Base-by-base conservation (phyloP, 345 rosid genomes). In the Euclidium syriacum region DNA sequence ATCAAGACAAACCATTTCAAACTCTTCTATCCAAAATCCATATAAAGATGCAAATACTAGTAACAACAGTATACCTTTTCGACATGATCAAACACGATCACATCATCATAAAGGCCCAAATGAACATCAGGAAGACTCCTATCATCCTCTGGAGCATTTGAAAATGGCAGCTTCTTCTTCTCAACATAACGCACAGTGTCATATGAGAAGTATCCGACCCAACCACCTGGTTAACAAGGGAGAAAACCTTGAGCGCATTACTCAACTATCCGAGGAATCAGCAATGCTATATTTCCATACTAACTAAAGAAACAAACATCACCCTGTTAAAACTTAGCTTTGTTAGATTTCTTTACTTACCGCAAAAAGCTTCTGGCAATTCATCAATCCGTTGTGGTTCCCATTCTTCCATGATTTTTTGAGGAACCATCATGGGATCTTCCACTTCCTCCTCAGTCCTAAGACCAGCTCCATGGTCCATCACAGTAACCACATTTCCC, bases 121-220 rank as follows among this genome's bases (percentile, higher is more conserved):
- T 92, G 97, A 70, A 89, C 77, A 80, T 89, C 94, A 49, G 97
- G 95, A 63, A 89, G 97, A 42, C 81, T 85, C 73, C 95, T 85
- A 50, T 92, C 98, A 77, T 92, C 96, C 10, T 62, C 67, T 3
- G 95, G 95, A 44, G 96, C 89, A 65, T 58, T 39, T 33, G 77
- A 71, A 67, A 92, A 92, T 1, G 95, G 88, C 20, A 91, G 72
- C 75, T 86, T 92, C 75, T 87, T 92, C 81, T 78, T 92, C 85
- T 89, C 98, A 5, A 69, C 89, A 59, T 75, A 92, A 23, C 96
- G 82, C 63, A 92, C 91, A 0, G 98, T 92, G 66, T 92, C 98
- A 72, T 92, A 92, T 3, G 96, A 92, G 63, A 92, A 89, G 65
- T 85, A 92, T 26, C 96, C 98, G 32, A 89, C 98, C 96, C 98